Evolutionary conservation across 495 filamentous ascomycete species (phyloP), one percentile per base, ranked within the genome.

Genomic region (Terfezia boudieri): DNA sequence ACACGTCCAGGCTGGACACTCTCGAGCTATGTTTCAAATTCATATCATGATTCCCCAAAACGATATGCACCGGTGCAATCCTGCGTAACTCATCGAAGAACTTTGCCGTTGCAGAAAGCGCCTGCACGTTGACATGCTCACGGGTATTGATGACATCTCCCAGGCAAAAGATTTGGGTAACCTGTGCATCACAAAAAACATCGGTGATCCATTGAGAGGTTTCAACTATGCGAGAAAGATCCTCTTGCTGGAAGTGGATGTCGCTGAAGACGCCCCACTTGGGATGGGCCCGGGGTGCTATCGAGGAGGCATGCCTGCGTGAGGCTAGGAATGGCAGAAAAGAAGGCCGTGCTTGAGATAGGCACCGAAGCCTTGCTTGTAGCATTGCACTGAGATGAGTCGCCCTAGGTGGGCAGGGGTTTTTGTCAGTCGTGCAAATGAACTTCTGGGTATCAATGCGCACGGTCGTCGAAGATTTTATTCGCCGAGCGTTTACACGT

Each of bases 11-110:
- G 17, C 64, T 60, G 1, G 65, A 63, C 11, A 63, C 63, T 49
- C 56, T 46, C 51, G 62, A 65, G 38, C 65, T 63, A 26, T 58
- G 63, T 20, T 61, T 61, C 49, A 66, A 65, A 50, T 66, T 64
- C 22, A 68, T 60, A 49, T 67, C 66, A 59, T 68, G 65, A 38
- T 68, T 68, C 23, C 66, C 66, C 35, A 68, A 53, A 9, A 68
- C 51, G 50, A 68, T 56, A 48, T 68, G 60, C 48, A 68, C 54
- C 17, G 66, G 66, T 32, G 67, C 63, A 37, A 61, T 58, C 4
- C 55, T 49, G n/a, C 55, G 59, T 36, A 68, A 54, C 16, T 56
- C 46, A 48, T 56, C 56, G 41, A 68, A 56, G 55, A 68, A 68
- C 53, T 58, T 59, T 50, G 62, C 65, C 16, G 60, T 61, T 12